Base-by-base conservation (phyloP, 768 basidiomycete species). In the Lactifluus piperatus region DNA sequence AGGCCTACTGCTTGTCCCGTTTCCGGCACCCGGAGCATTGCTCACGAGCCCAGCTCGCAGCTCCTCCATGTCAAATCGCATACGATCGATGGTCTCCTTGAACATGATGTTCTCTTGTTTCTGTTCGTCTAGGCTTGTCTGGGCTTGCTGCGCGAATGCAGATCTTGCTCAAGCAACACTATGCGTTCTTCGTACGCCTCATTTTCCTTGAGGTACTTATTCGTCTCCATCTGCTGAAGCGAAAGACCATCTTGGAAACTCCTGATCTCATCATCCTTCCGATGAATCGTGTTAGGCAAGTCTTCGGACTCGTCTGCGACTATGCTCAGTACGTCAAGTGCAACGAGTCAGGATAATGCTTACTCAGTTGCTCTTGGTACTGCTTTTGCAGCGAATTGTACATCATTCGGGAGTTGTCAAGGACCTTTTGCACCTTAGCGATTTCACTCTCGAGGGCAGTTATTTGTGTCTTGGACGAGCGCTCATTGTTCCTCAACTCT, bases 31-130 rank as follows among this genome's bases (percentile, higher is more conserved):
- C 22, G 60, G n/a, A n/a, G n/a, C n/a, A n/a, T n/a, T n/a, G n/a
- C n/a, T n/a, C n/a, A n/a, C n/a, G n/a, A n/a, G n/a, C n/a, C n/a
- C n/a, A n/a, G n/a, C n/a, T n/a, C n/a, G n/a, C n/a, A n/a, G n/a
- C n/a, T n/a, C n/a, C n/a, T 97, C 94, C 79, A 97, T 83, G 66
- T 97, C 94, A 64, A 87, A 95, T 32, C 91, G 79, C 81, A 97
- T 86, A 47, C 92, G 81, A 69, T 95, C 93, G 65, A 97, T 97
- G 2, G 94, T 97, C 77, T 97, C 94, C 69, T 95, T 95, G 60
- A 97, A 77, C 68, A 91, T 72, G 64, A 95, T 69, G 67, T 97
- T 97, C 76, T 94, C 91, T 67, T 92, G 90, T 75, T 97, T 97
- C 76, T 97, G 94, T 65, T 88, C 86, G 58, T 94, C n/a, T n/a